phyloP scores from a whole-genome alignment of 2,329 filamentous ascomycete species.

The Diaporthe caulivora region DNA sequence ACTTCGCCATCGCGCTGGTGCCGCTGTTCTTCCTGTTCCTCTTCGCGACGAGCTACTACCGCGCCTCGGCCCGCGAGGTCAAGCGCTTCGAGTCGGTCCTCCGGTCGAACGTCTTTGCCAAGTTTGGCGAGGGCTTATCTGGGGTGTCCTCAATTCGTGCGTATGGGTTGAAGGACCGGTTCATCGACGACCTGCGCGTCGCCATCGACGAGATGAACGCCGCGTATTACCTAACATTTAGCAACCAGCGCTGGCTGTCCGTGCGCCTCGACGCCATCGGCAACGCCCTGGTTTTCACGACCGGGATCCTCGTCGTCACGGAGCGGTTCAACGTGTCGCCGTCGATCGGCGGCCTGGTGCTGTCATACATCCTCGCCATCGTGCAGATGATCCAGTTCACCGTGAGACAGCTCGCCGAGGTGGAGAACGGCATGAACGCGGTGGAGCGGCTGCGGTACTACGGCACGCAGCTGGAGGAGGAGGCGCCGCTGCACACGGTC shows the following conservation, averaged over 20 bases:
- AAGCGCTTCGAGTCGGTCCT: conserved; percentile 94
- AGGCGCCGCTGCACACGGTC: conserved; percentile 83
- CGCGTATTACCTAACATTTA: conserved; percentile 94
- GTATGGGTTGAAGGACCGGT: conserved; percentile 84
- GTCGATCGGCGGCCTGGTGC: conserved; percentile 86
- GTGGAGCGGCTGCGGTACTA: conserved; percentile 95
- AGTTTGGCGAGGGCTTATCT: conserved; percentile 89
- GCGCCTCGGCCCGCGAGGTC: conserved; percentile 90
- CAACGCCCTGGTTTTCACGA: conserved; percentile 86
- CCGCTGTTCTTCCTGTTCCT: conserved; percentile 82
- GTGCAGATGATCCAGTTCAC: conserved; percentile 98
- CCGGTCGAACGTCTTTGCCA: conserved; percentile 88
- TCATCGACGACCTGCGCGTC: conserved; percentile 75
- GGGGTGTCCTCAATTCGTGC: conserved; percentile 89
- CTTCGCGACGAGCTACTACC: conserved; percentile 87
- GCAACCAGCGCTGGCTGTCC: conserved; percentile 94
- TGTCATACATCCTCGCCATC: conserved; percentile 93
- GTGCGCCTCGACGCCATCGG: conserved; percentile 87
- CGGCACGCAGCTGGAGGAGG: conserved; percentile 86
- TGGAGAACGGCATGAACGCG: conserved; percentile 98
- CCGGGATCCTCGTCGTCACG: conserved; percentile 91
- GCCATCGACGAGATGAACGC: conserved; percentile 92
- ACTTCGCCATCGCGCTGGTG: conserved; percentile 75
- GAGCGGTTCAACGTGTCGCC: conserved; percentile 88
- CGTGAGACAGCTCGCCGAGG: conserved; percentile 91